Percentiles rank a stretch among this genome's conserved stretches.
phyloP scores from a whole-genome alignment of 164 flowering plant genomes.

The Nymphaea thermarum region DNA sequence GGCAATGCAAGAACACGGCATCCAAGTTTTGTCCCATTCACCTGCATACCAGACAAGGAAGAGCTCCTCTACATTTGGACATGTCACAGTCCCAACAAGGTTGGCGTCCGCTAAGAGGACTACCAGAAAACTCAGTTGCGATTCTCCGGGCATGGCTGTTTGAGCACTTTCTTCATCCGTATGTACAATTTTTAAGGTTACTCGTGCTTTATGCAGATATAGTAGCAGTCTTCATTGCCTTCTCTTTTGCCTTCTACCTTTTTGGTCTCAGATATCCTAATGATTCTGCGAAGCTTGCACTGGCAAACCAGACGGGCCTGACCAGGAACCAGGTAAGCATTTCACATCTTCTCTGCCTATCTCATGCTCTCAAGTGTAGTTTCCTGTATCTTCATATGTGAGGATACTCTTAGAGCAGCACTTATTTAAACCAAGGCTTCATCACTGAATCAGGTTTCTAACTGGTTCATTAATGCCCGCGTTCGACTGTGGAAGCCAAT shows the following conservation, averaged over 20 bases:
- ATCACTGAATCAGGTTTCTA: conserved; percentile 52
- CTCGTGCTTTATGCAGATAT: background rate
- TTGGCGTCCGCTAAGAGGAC: conserved; percentile 77
- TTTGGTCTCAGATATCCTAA: conserved; percentile 55
- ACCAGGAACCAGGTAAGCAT: conserved; percentile 64
- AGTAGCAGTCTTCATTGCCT: background rate
- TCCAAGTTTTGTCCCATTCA: conserved; percentile 55
- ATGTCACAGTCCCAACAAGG: conserved; percentile 45
- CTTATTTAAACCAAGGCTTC: conserved; percentile 1
- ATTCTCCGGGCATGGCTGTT: conserved; percentile 89
- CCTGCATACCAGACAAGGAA: conserved; percentile 25
- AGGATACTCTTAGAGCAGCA: background rate
- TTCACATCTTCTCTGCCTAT: background rate
- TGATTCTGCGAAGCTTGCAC: conserved; percentile 71
- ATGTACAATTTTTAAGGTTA: conserved; percentile 12
- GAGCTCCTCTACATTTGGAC: conserved; percentile 42
- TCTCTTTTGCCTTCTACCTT: background rate
- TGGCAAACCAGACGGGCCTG: conserved; percentile 83
- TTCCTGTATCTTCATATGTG: background rate
- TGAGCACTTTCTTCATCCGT: conserved; percentile 93
- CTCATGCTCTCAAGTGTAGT: background rate
- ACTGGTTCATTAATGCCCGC: conserved; percentile 89
- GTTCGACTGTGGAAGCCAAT: conserved; percentile 84
- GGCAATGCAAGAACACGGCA: conserved; percentile 32
- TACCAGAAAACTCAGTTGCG: conserved; percentile 78